Evolutionary conservation across 257 asterid species (phyloP).

Genomic region (Przewalskia tangutica): DNA sequence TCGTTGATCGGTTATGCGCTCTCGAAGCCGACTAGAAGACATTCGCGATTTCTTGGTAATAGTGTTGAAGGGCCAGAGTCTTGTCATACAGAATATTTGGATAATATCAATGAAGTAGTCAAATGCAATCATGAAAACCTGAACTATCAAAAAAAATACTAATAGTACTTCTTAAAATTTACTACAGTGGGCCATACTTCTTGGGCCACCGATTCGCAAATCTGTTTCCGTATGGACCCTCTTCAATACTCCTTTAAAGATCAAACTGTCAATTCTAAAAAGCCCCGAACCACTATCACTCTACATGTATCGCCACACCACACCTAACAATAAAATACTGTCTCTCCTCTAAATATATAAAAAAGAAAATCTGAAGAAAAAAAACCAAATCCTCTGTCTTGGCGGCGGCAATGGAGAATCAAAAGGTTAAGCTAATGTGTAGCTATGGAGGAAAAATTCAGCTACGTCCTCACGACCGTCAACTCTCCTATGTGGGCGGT

Average conservation of each 20-base stretch:
- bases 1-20: too few species aligned
- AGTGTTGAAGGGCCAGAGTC: too few species aligned
- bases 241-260: not conserved
- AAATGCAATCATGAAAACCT: too few species aligned
- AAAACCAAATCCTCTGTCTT: not conserved
- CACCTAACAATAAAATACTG: not conserved
- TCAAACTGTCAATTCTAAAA: not conserved
- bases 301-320: not conserved
- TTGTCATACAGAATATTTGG: too few species aligned
- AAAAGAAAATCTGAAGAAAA: not conserved
- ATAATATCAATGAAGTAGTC: too few species aligned
- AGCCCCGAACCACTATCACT: not conserved
- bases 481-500: conserved; percentile 67
- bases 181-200: not conserved
- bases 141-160: too few species aligned
- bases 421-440: conserved; percentile 51
- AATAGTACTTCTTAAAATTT: not conserved
- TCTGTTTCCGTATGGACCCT: conserved; percentile 7
- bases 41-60: too few species aligned
- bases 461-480: conserved; percentile 39
- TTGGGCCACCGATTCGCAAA: not conserved
- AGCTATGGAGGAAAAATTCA: conserved; percentile 74
- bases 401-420: conserved; percentile 13
- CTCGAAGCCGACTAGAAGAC: too few species aligned
- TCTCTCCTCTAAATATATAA: not conserved